These are phyloP conservation scores for Chrysoporthe cubensis DNA, from an alignment of 2,329 filamentous ascomycete genomes.

Conservation along the genomic window DNA sequence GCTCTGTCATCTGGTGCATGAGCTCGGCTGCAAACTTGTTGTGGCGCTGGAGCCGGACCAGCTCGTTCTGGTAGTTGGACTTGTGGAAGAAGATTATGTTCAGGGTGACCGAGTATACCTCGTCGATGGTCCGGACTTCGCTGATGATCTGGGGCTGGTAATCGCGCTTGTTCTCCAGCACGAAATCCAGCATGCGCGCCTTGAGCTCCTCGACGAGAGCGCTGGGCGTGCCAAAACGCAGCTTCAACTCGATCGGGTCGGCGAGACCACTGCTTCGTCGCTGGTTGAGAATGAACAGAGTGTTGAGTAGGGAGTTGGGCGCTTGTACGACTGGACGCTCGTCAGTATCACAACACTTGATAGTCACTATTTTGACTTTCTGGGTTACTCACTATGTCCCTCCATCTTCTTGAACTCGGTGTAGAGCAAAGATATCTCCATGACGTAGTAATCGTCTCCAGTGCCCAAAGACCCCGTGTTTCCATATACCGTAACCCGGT, in stretches of 20 bases:
- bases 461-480: conserved; percentile 78
- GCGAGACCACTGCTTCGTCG: conserved; percentile 86
- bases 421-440: conserved; percentile 88
- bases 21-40: conserved; percentile 95
- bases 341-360: background rate
- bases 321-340: conserved; percentile 73
- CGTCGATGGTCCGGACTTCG: conserved; percentile 74
- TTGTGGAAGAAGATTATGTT: conserved; percentile 99
- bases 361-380: too few relatives aligned
- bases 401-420: conserved; percentile 99
- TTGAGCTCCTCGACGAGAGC: conserved; percentile 84
- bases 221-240: conserved; percentile 86
- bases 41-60: conserved; percentile 83
- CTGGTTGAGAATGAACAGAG: conserved; percentile 92
- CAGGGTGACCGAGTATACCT: conserved; percentile 83
- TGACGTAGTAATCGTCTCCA: conserved; percentile 95
- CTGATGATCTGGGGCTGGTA: conserved; percentile 58
- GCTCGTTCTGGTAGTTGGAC: conserved; percentile 93
- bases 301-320: conserved; percentile 92
- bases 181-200: conserved; percentile 79
- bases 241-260: conserved; percentile 80
- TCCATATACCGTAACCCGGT: conserved; percentile 89
- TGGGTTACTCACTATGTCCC: conserved; percentile 62
- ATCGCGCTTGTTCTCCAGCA: conserved; percentile 83
- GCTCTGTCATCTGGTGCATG: conserved; percentile 81